phyloP scores from a whole-genome alignment of 169 alveolate species.

The Cryptosporidium tyzzeri region DNA sequence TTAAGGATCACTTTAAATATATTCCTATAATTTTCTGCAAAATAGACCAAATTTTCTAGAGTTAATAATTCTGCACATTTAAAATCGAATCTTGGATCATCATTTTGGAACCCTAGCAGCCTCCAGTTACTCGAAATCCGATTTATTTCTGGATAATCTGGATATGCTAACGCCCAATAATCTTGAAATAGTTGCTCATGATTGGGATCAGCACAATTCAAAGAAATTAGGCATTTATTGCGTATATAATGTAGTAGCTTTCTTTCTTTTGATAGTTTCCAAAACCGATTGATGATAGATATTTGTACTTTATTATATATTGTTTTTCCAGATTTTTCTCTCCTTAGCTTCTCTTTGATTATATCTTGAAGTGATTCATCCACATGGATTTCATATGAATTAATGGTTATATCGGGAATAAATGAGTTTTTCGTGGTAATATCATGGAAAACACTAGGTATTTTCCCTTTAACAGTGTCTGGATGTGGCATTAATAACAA shows the following conservation, averaged over 20 bases:
- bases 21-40: constrained; percentile 62
- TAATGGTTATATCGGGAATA: constrained; percentile 47
- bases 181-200: constrained; percentile 67
- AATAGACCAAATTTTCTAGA: constrained; percentile 57
- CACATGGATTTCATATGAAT: constrained; percentile 7
- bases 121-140: constrained; percentile 59
- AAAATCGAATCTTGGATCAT: constrained; percentile 58
- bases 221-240: constrained; percentile 36
- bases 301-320: constrained; percentile 7
- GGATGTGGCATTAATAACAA: constrained; percentile 1
- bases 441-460: background rate
- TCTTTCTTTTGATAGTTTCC: constrained; percentile 39
- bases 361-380: constrained; percentile 9
- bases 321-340: constrained; percentile 8
- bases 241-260: background rate
- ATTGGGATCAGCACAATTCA: constrained; percentile 37
- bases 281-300: background rate
- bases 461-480: background rate
- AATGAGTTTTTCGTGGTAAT: constrained; percentile 19
- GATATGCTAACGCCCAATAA: constrained; percentile 71
- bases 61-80: constrained; percentile 51
- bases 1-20: constrained; percentile 28
- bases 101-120: constrained; percentile 43
- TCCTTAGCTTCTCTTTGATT: background rate
- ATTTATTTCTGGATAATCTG: constrained; percentile 60